phyloP scores from a whole-genome alignment of 768 basidiomycete species.

The Butyriboletus loyo region DNA sequence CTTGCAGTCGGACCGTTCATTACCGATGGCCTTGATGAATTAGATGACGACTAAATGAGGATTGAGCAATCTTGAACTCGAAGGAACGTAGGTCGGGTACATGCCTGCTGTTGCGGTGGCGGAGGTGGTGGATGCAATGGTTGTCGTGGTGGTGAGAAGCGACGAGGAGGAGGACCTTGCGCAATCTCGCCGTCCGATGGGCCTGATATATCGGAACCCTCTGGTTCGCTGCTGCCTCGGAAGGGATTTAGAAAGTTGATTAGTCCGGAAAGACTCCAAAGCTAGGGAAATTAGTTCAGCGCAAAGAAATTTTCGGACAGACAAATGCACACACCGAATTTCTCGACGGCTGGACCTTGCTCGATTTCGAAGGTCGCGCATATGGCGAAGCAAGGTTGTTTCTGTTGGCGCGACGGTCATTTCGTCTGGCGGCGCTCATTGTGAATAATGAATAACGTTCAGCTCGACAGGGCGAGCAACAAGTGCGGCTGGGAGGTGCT shows the following conservation, averaged over 20 bases:
- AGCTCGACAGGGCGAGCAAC: slow-evolving; percentile 4
- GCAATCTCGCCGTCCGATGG: slow-evolving; percentile 28
- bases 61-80: slow-evolving; percentile 22
- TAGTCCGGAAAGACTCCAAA: slow-evolving; percentile 52
- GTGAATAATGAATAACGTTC: slow-evolving; percentile 12
- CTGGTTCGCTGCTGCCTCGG: slow-evolving; percentile 22
- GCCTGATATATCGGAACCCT: slow-evolving; percentile 18
- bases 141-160: slow-evolving; percentile 23
- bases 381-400: slow-evolving; percentile 54
- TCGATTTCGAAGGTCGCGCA: slow-evolving; percentile 36
- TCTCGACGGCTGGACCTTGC: slow-evolving; percentile 30
- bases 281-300: slow-evolving; percentile 25
- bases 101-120: slow-evolving; percentile 26
- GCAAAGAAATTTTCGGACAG: background rate
- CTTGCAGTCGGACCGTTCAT: slow-evolving; percentile 13
- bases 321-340: slow-evolving; percentile 44
- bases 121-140: slow-evolving; percentile 20
- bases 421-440: slow-evolving; percentile 60
- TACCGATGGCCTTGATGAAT: slow-evolving; percentile 14
- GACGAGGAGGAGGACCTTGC: slow-evolving; percentile 25
- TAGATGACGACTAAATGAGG: slow-evolving; percentile 23
- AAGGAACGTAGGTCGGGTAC: slow-evolving; percentile 18
- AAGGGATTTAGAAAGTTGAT: slow-evolving; percentile 52
- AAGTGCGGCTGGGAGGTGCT: background rate
- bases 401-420: slow-evolving; percentile 39